Evolutionary conservation across 257 asterid genomes (phyloP).

Genomic region (Solanum chmielewskii): DNA sequence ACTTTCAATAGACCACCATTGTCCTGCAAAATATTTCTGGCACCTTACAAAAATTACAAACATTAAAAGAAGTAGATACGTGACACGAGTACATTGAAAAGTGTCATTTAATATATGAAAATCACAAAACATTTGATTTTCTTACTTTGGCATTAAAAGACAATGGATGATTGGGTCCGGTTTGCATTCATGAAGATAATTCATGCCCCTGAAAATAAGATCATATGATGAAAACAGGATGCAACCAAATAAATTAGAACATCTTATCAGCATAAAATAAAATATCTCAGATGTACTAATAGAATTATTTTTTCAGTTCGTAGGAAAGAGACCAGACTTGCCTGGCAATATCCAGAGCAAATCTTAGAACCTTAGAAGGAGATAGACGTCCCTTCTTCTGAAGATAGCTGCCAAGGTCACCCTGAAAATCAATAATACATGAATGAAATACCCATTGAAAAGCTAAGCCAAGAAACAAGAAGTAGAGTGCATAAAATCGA

Average conservation of each 20-base stretch:
- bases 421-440: slow-evolving; percentile 38
- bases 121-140: slow-evolving; percentile 48
- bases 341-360: slow-evolving; percentile 93
- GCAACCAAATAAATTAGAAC: neutral
- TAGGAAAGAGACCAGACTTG: slow-evolving; percentile 10
- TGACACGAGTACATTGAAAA: neutral
- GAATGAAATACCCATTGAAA: neutral
- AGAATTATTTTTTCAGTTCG: neutral
- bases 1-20: slow-evolving; percentile 96
- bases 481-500: neutral
- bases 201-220: slow-evolving; percentile 71
- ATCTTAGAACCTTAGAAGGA: slow-evolving; percentile 81
- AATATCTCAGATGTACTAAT: neutral
- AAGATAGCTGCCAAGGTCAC: slow-evolving; percentile 67
- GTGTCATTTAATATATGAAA: neutral
- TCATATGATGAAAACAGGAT: neutral
- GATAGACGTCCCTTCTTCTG: slow-evolving; percentile 85
- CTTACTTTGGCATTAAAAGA: slow-evolving; percentile 91
- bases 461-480: neutral
- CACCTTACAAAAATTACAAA: slow-evolving; percentile 81
- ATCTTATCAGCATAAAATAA: neutral
- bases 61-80: slow-evolving; percentile 33
- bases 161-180: slow-evolving; percentile 93
- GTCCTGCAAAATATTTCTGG: slow-evolving; percentile 99
- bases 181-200: slow-evolving; percentile 95